Conservation (phyloP, 495 filamentous ascomycete genomes). For the Rusavskia elegans region DNA sequence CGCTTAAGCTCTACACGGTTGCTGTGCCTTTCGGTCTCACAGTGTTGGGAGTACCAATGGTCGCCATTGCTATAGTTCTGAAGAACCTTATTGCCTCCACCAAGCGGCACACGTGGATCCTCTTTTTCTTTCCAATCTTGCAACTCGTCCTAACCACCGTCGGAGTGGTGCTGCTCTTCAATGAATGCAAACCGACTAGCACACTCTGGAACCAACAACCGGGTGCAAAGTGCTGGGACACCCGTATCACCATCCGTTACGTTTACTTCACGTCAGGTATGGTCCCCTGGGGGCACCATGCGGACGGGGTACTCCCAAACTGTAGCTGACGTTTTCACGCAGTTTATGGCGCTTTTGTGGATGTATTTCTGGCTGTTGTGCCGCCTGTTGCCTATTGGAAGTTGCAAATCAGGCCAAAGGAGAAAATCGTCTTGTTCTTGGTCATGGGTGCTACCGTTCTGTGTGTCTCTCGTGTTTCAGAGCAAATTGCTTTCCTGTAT, state of each 20-base stretch:
- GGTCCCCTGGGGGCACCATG: too few species aligned
- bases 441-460: not conserved
- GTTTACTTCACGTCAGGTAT: not conserved
- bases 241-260: not conserved
- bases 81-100: not conserved
- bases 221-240: not conserved
- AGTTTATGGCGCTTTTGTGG: slow-evolving; percentile 15
- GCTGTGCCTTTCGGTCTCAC: not conserved
- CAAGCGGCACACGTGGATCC: not conserved
- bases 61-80: not conserved
- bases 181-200: not conserved
- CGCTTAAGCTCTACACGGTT: not conserved
- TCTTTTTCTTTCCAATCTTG: not conserved
- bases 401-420: slow-evolving; percentile 8
- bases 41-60: not conserved
- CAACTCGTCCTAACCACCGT: not conserved
- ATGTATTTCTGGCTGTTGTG: slow-evolving; percentile 16
- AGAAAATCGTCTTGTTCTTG: not conserved
- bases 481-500: too few species aligned
- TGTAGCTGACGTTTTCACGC: not conserved
- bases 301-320: too few species aligned
- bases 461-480: not conserved
- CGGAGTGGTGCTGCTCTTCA: not conserved
- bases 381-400: slow-evolving; percentile 17
- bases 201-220: not conserved